phyloP scores from a whole-genome alignment of 441 rosid genomes.

The Corymbia calophylla region DNA sequence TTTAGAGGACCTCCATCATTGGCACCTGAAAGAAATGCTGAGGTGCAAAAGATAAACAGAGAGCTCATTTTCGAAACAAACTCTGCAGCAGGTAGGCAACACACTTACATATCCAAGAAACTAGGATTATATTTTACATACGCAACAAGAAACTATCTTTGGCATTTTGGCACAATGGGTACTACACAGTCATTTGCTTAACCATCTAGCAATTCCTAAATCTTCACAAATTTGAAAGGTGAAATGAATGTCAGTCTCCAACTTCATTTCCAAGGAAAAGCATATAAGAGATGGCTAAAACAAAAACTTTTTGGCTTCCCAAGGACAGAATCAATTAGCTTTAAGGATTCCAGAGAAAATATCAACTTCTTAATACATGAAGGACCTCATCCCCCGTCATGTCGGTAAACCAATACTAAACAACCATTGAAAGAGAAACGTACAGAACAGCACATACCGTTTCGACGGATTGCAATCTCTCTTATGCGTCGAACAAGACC shows the following conservation, averaged over 20 bases:
- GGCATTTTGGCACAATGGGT: neutral
- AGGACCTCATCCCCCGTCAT: neutral
- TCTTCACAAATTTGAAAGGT: neutral
- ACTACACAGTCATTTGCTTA: neutral
- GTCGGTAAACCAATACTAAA: neutral
- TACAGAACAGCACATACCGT: conserved; percentile 29
- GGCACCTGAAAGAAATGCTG: neutral
- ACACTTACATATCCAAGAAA: neutral
- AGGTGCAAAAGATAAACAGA: neutral
- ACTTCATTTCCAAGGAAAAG: neutral
- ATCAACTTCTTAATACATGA: neutral
- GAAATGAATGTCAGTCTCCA: neutral
- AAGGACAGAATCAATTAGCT: neutral
- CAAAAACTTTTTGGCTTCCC: neutral
- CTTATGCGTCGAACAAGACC: conserved; percentile 75
- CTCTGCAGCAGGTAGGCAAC: neutral
- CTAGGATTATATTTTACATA: neutral
- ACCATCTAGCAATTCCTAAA: neutral
- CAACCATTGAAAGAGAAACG: neutral
- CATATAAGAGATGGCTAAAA: neutral
- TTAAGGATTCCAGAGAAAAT: neutral
- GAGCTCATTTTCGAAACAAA: neutral
- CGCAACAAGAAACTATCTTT: neutral
- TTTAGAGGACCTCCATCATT: neutral
- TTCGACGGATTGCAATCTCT: conserved; percentile 70